Conservation (phyloP, 2,329 filamentous ascomycete genomes). For the Calonectria hawksworthii region DNA sequence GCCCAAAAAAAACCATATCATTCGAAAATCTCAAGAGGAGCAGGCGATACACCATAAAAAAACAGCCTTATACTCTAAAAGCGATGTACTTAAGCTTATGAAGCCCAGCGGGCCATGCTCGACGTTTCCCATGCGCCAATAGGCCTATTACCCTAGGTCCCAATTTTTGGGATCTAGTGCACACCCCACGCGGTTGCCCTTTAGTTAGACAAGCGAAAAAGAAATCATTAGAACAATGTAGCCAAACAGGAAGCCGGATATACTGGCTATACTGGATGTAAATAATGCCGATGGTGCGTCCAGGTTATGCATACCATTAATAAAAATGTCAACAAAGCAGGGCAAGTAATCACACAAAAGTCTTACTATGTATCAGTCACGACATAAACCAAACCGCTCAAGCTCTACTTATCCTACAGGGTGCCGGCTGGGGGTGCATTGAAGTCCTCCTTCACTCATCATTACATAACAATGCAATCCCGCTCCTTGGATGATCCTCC, state of each 20-base stretch:
- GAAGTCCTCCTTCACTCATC: slow-evolving; percentile 12
- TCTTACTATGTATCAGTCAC: background rate
- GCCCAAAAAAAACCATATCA: background rate
- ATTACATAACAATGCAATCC: slow-evolving; percentile 64
- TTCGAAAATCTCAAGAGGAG: background rate
- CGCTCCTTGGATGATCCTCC: slow-evolving; percentile 41
- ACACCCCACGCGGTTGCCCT: background rate
- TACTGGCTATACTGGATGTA: background rate
- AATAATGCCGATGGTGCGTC: background rate
- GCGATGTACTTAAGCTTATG: background rate
- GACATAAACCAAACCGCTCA: background rate
- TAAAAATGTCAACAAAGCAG: background rate
- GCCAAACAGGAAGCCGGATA: background rate
- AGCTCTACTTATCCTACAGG: slow-evolving; percentile 2
- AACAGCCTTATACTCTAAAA: too few species aligned
- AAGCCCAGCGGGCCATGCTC: background rate
- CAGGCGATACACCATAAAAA: background rate
- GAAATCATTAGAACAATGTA: background rate
- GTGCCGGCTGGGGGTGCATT: slow-evolving; percentile 14
- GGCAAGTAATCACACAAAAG: background rate
- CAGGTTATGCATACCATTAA: background rate
- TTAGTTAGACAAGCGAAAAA: background rate
- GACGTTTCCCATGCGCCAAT: background rate
- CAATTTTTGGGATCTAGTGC: background rate
- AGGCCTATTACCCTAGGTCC: background rate